These are phyloP conservation scores for Xylariaceae sp. DNA, from an alignment of 2,329 filamentous ascomycete species.

Conservation along the genomic window DNA sequence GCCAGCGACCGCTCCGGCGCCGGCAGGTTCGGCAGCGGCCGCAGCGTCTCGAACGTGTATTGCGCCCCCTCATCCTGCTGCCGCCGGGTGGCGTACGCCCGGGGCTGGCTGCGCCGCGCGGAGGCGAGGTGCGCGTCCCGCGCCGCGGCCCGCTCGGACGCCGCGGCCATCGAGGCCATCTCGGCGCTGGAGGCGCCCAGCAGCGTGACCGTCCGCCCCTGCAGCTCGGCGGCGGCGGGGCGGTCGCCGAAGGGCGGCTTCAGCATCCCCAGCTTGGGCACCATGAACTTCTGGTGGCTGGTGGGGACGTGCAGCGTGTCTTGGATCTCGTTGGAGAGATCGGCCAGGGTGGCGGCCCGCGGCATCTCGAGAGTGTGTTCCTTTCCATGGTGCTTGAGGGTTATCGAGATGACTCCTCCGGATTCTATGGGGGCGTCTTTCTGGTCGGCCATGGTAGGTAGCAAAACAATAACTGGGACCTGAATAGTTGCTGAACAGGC, in stretches of 20 bases:
- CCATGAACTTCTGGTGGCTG: conserved; percentile 61
- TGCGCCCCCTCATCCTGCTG: conserved; percentile 44
- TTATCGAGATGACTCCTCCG: conserved; percentile 31
- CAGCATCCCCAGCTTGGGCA: conserved; percentile 56
- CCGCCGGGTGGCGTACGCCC: conserved; percentile 21
- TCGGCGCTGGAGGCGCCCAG: conserved; percentile 57
- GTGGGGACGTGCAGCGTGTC: conserved; percentile 49
- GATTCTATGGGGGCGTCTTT: conserved; percentile 5
- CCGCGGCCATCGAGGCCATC: conserved; percentile 45
- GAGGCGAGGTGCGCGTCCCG: conserved; percentile 35
- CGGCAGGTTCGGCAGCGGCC: conserved; percentile 70
- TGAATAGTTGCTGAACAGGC: no score
- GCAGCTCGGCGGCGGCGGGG: conserved; percentile 36
- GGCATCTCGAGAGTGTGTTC: conserved; percentile 37
- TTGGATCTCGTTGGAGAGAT: conserved; percentile 54
- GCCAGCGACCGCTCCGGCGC: conserved; percentile 61
- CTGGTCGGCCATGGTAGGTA: conserved; percentile 13
- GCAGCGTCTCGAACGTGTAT: conserved; percentile 77
- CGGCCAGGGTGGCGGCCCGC: conserved; percentile 40
- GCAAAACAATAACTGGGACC: no score
- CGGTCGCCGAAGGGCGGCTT: conserved; percentile 56
- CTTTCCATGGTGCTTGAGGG: conserved; percentile 38
- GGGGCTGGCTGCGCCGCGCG: conserved; percentile 21
- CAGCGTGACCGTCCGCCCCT: conserved; percentile 54
- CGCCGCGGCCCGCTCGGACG: conserved; percentile 39